Evolutionary conservation across 176 grass and related monocot species (phyloP).

Genomic region (Eleusine indica): DNA sequence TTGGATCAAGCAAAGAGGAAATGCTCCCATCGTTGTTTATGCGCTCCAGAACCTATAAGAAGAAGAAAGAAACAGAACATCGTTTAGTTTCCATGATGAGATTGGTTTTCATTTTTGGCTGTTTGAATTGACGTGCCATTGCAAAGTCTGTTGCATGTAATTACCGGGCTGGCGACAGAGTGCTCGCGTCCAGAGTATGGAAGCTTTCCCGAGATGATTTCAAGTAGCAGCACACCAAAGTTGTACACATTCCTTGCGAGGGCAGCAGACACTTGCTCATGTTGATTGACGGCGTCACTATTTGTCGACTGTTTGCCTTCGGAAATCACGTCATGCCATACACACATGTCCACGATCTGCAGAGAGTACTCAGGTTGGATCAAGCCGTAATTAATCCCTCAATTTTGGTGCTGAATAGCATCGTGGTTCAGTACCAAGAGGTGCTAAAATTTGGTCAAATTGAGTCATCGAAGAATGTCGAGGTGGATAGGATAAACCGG

Average conservation of each 20-base stretch:
- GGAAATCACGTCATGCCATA: slow-evolving; percentile 64
- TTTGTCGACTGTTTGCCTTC: slow-evolving; percentile 34
- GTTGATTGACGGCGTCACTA: not conserved
- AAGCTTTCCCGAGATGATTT: slow-evolving; percentile 79
- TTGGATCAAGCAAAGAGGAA: slow-evolving; percentile 52
- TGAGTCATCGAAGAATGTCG: not conserved
- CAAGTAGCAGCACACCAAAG: slow-evolving; percentile 75
- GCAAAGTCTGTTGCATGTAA: not conserved
- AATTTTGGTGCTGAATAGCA: not conserved
- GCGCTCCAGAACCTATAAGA: slow-evolving; percentile 58
- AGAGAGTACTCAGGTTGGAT: slow-evolving; percentile 13
- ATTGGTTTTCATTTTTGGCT: not conserved
- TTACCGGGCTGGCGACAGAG: slow-evolving; percentile 60
- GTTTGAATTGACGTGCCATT: not conserved
- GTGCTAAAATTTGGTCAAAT: not conserved
- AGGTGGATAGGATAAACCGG: not conserved
- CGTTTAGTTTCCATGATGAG: not conserved
- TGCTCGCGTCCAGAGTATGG: slow-evolving; percentile 46
- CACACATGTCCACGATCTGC: slow-evolving; percentile 69
- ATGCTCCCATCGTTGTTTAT: slow-evolving; percentile 35
- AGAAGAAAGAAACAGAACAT: not conserved
- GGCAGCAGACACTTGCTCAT: slow-evolving; percentile 36
- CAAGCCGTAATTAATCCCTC: not conserved
- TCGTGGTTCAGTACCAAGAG: not conserved
- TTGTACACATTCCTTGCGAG: slow-evolving; percentile 61